phyloP scores from a whole-genome alignment of 139 green algal species.

The Chlorella sp. region DNA sequence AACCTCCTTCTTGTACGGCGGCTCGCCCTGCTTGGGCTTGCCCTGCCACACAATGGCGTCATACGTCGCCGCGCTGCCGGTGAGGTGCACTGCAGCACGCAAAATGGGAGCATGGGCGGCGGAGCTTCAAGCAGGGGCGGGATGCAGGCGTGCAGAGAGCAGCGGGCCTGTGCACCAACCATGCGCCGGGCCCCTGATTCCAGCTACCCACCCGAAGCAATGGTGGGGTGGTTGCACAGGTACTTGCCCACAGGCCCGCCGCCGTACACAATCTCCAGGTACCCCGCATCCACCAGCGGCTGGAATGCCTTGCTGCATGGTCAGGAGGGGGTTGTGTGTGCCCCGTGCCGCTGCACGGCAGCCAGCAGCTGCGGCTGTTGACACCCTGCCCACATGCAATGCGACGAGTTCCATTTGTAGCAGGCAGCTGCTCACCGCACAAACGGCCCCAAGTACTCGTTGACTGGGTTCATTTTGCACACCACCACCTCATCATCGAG shows the following conservation, averaged over 20 bases:
- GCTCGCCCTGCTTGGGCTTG: constrained; percentile 40
- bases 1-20: constrained; percentile 35
- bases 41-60: constrained; percentile 83
- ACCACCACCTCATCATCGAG: constrained; percentile 75
- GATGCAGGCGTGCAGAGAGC: not conserved
- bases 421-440: no score
- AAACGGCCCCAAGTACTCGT: constrained; percentile 76
- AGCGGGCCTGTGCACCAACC: not conserved
- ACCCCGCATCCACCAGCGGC: constrained; percentile 74
- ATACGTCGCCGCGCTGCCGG: constrained; percentile 74
- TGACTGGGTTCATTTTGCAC: constrained; percentile 86
- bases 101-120: not conserved
- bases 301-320: constrained; percentile 53
- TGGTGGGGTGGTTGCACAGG: constrained; percentile 58
- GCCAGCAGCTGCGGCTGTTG: no score
- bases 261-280: constrained; percentile 81
- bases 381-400: no score
- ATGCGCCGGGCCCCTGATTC: no score
- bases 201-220: constrained; percentile 60
- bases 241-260: constrained; percentile 65
- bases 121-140: no score
- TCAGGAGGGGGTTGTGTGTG: no score
- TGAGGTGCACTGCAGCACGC: constrained; percentile 13
- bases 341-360: no score
- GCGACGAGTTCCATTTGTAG: no score